Evolutionary conservation across 2,329 filamentous ascomycete species (phyloP).

Genomic region (Exophiala lecanii-corni): DNA sequence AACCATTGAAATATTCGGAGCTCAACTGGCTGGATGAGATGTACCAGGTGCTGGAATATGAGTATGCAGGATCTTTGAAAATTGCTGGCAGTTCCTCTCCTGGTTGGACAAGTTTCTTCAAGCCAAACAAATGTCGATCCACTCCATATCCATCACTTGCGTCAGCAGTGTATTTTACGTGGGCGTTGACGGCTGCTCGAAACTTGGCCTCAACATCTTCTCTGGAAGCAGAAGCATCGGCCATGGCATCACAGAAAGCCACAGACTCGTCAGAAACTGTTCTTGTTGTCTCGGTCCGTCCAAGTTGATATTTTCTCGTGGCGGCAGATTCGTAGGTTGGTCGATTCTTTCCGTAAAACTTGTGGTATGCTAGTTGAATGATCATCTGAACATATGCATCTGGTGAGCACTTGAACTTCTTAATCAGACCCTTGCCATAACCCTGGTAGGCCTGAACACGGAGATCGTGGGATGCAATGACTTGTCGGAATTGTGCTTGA

Average conservation of each 20-base stretch:
- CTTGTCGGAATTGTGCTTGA: conserved; percentile 68
- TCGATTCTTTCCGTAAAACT: conserved; percentile 97
- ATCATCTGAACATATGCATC: conserved; percentile 98
- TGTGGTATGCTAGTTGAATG: conserved; percentile 96
- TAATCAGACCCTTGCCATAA: conserved; percentile 97
- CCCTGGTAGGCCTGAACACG: conserved; percentile 93
- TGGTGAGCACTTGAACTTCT: conserved; percentile 98
- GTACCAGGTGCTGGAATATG: conserved; percentile 84
- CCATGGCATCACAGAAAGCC: conserved; percentile 84
- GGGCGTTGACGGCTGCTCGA: conserved; percentile 72
- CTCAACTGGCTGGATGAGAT: conserved; percentile 84
- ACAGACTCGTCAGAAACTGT: conserved; percentile 86
- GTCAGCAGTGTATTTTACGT: conserved; percentile 85
- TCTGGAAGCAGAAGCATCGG: conserved; percentile 59
- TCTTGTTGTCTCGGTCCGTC: conserved; percentile 93
- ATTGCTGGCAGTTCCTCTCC: conserved; percentile 77
- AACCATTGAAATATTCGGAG: conserved; percentile 97
- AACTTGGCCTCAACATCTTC: conserved; percentile 69
- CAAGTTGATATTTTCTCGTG: conserved; percentile 90
- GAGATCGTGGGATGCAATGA: conserved; percentile 85
- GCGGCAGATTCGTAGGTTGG: conserved; percentile 97
- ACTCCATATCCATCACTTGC: conserved; percentile 91
- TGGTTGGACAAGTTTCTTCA: conserved; percentile 81
- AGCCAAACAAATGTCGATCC: conserved; percentile 92
- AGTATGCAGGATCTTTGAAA: conserved; percentile 80